Evolutionary conservation across 1,139 yeast genomes (phyloP), one percentile per base, ranked within the genome.

Genomic region (Debaryomyces fabryi): DNA sequence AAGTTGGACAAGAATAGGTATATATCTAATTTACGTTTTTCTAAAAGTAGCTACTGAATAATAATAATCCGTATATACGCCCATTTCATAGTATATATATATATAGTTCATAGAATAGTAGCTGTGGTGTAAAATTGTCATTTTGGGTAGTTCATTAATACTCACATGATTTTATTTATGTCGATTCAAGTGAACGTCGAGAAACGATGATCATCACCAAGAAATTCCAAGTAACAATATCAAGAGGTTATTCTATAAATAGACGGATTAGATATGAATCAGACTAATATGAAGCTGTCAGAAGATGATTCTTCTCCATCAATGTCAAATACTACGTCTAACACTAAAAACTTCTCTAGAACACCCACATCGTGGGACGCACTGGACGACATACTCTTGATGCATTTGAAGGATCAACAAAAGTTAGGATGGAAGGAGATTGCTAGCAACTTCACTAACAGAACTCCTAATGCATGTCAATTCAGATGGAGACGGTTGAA

Each of bases 391-490:
- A 68, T 82, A 36, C 69, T 85, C 41, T 69, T 86, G 50, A 79
- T 87, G 72, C 88, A 84, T 63, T 70, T 86, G 58, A 85, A 86
- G 61, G 92, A 86, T 63, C 80, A 78, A 49, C 86, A 82, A 60
- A 84, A 84, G 59, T 69, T 85, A 52, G 91, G 91, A 0, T 85
- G 92, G 92, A 84, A 85, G 64, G 90, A 85, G 55, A 85, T 86
- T 46, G 85, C 90, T 9, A 74, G 81, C 47, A 82, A 85, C 58
- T 86, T 85, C 64, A 74, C 73, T 46, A 82, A 83, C 63, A 71
- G 92, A 65, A 86, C 91, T 1, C 88, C 90, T 36, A 86, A 86
- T 59, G 91, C 91, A 3, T 86, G 91, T 56, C 92, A 86, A 65
- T 86, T 86, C 58, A 75, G 92, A 59, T 86, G 92, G 92, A 76